These are phyloP conservation scores for Ganoderma leucocontextum DNA, from an alignment of 1,284 basidiomycete genomes.

Conservation along the genomic window DNA sequence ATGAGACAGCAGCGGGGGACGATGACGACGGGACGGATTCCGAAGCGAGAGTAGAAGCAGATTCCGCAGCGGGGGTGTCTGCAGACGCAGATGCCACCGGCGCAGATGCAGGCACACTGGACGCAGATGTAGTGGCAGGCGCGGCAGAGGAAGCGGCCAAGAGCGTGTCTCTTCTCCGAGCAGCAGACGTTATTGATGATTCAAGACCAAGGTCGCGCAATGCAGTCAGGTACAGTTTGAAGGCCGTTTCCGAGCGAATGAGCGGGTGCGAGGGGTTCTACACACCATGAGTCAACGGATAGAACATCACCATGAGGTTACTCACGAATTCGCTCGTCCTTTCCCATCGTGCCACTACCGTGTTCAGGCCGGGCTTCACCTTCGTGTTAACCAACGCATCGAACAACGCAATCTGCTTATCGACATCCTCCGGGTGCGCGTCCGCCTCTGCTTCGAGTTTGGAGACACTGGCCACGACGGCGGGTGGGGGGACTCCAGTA, in stretches of 20 bases:
- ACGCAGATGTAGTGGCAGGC: constrained; percentile 33
- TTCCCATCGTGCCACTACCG: constrained; percentile 82
- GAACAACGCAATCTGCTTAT: constrained; percentile 75
- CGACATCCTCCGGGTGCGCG: constrained; percentile 68
- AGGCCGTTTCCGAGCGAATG: constrained; percentile 71
- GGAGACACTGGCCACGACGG: constrained; percentile 71
- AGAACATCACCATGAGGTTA: constrained; percentile 31
- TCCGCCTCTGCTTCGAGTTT: constrained; percentile 80
- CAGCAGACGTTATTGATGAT: constrained; percentile 67
- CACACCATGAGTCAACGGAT: constrained; percentile 16
- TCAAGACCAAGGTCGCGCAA: constrained; percentile 68
- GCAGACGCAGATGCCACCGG: constrained; percentile 12
- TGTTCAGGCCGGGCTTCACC: constrained; percentile 71
- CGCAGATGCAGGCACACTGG: constrained; percentile 24
- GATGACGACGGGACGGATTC: constrained; percentile 22
- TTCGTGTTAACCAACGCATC: constrained; percentile 70
- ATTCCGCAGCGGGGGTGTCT: constrained; percentile 13
- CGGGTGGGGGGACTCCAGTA: constrained; percentile 64
- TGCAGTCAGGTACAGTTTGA: constrained; percentile 73
- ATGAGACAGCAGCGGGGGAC: constrained; percentile 29
- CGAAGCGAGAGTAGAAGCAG: constrained; percentile 22
- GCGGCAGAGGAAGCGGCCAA: constrained; percentile 47
- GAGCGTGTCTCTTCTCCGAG: constrained; percentile 70
- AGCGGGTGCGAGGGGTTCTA: constrained; percentile 75
- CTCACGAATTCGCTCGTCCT: constrained; percentile 81